A percentile compares a stretch with the other conserved stretches of the same genome.
These are phyloP conservation scores for Vigna unguiculata DNA, from an alignment of 306 rosid genomes.

Conservation along the genomic window DNA sequence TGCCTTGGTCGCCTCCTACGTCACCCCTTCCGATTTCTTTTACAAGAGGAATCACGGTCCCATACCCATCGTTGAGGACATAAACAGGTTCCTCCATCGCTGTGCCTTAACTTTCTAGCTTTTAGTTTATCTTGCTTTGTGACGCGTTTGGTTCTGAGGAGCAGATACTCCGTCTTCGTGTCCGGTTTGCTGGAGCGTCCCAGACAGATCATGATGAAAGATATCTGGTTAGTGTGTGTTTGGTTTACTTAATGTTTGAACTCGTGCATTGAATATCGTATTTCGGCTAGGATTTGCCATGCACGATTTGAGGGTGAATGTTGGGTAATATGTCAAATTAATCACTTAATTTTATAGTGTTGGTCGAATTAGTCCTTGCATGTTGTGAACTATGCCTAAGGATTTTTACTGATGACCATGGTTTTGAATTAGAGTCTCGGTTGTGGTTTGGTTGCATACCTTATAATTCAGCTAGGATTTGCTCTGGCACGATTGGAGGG, in stretches of 20 bases:
- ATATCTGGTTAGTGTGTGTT: slow-evolving; percentile 67
- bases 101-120: neutral
- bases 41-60: slow-evolving; percentile 97
- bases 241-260: neutral
- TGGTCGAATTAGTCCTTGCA: neutral
- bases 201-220: slow-evolving; percentile 71
- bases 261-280: neutral
- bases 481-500: neutral
- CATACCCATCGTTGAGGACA: slow-evolving; percentile 72
- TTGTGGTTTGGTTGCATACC: neutral
- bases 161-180: slow-evolving; percentile 69
- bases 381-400: neutral
- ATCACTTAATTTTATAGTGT: neutral
- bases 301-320: neutral
- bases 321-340: neutral
- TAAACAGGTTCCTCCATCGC: slow-evolving; percentile 58
- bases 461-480: neutral
- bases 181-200: slow-evolving; percentile 69
- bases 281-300: neutral
- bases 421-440: neutral
- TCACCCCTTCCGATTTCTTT: slow-evolving; percentile 83
- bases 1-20: slow-evolving; percentile 64
- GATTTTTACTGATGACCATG: neutral
- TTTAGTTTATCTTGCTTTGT: slow-evolving; percentile 25
- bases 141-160: slow-evolving; percentile 34